Percentiles rank a stretch among this genome's conserved stretches.
Conservation (phyloP, 2,329 filamentous ascomycete genomes). For the Diaporthe amygdali region DNA sequence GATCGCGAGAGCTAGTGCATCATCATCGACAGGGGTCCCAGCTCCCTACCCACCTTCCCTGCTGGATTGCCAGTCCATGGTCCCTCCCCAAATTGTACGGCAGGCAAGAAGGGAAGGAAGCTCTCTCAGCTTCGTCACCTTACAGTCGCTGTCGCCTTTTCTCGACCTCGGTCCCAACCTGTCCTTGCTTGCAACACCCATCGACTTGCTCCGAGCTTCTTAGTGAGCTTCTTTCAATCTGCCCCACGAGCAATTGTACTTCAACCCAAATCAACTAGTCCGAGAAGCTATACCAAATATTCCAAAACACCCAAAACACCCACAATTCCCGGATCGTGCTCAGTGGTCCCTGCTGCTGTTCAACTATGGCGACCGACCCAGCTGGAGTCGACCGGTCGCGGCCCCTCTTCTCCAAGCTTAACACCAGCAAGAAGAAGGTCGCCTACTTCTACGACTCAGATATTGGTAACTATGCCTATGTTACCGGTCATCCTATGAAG, state of each 20-base stretch:
- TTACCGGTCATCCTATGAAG: conserved; percentile 98
- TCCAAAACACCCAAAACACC: not conserved
- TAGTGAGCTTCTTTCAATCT: not conserved
- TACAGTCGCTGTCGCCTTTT: not conserved
- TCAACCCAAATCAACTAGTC: not conserved
- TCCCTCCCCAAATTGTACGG: not conserved
- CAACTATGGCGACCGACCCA: conserved; percentile 35
- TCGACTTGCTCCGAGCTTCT: not conserved
- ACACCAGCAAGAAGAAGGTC: conserved; percentile 72
- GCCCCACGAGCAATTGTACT: not conserved
- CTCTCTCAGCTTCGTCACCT: conserved; percentile 5
- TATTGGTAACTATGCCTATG: conserved; percentile 97
- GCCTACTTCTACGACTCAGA: conserved; percentile 99
- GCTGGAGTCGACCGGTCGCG: conserved; percentile 47
- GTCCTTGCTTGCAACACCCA: not conserved
- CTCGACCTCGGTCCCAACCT: not conserved
- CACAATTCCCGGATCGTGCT: not conserved
- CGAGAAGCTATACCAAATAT: not conserved
- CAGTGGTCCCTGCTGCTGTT: not conserved
- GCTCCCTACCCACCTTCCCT: no score
- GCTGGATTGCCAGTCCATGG: not conserved
- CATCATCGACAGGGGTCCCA: conserved; percentile 8
- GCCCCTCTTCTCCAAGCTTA: conserved; percentile 52
- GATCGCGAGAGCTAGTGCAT: conserved; percentile 2
- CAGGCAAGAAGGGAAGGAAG: conserved; percentile 7